Percentiles rank a stretch among this genome's conserved stretches.
Evolutionary conservation across 73 alveolate genomes (phyloP).

Genomic region (Tetrahymena malaccensis): DNA sequence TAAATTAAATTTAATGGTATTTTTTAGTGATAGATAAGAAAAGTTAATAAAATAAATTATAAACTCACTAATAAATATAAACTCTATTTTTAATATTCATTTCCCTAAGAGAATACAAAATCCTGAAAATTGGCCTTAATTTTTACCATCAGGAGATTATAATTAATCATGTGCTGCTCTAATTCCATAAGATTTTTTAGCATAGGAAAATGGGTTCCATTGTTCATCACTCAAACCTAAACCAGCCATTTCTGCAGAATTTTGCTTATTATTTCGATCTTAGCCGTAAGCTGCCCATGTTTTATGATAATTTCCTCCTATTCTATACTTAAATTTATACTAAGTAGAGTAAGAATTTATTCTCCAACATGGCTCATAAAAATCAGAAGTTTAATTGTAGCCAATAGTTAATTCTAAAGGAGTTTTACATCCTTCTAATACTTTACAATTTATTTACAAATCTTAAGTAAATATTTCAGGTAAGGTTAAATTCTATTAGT

Average conservation of each 20-base stretch:
- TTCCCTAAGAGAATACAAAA: neutral
- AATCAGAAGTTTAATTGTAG: neutral
- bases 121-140: neutral
- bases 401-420: neutral
- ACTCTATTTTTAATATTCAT: neutral
- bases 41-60: no score
- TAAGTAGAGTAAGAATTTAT: neutral
- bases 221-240: neutral
- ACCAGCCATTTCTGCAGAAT: neutral
- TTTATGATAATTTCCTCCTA: neutral
- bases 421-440: neutral
- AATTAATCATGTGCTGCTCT: neutral
- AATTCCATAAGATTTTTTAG: neutral
- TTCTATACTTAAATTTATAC: neutral
- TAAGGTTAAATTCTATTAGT: neutral
- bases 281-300: neutral
- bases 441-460: neutral
- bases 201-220: neutral
- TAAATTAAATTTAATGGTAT: no score
- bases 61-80: no score
- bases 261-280: neutral
- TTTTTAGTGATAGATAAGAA: no score
- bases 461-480: neutral
- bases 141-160: neutral
- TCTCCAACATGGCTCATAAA: neutral